phyloP scores from a whole-genome alignment of 495 filamentous ascomycete species.

The Penicillium coffeae region DNA sequence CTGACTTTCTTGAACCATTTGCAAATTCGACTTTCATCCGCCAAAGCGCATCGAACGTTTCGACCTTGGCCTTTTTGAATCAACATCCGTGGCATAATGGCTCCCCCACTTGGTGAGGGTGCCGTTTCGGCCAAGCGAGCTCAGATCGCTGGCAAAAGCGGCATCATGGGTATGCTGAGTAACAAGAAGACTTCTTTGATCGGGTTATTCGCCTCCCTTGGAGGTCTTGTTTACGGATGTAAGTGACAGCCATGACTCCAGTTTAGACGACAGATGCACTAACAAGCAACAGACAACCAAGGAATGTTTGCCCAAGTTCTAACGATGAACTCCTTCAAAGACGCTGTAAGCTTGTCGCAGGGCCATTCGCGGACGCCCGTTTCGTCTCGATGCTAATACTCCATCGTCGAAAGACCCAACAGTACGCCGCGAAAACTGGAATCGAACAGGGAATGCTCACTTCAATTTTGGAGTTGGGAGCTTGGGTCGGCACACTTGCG shows the following conservation, averaged over 20 bases:
- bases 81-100: constrained; percentile 9
- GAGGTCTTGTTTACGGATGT: constrained; percentile 39
- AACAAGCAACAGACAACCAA: constrained; percentile 27
- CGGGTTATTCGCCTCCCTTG: constrained; percentile 33
- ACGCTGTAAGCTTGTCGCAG: constrained; percentile 17
- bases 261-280: background rate
- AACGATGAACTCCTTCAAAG: constrained; percentile 29
- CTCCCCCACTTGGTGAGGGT: constrained; percentile 15
- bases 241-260: constrained; percentile 11
- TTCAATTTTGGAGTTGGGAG: constrained; percentile 77
- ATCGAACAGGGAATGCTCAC: constrained; percentile 61
- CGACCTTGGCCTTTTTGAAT: too few relatives aligned
- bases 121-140: constrained; percentile 36
- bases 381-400: background rate
- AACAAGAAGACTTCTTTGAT: constrained; percentile 35
- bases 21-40: too few relatives aligned
- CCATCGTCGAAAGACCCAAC: constrained; percentile 15
- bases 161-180: constrained; percentile 26
- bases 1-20: too few relatives aligned
- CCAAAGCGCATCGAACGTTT: too few relatives aligned
- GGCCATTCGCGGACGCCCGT: background rate
- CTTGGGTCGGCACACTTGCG: constrained; percentile 72
- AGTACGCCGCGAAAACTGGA: constrained; percentile 43
- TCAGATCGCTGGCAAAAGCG: constrained; percentile 27
- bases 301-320: constrained; percentile 39